These are phyloP conservation scores for Taiozyma onychis DNA, from an alignment of 1,139 yeast genomes.

Conservation along the genomic window DNA sequence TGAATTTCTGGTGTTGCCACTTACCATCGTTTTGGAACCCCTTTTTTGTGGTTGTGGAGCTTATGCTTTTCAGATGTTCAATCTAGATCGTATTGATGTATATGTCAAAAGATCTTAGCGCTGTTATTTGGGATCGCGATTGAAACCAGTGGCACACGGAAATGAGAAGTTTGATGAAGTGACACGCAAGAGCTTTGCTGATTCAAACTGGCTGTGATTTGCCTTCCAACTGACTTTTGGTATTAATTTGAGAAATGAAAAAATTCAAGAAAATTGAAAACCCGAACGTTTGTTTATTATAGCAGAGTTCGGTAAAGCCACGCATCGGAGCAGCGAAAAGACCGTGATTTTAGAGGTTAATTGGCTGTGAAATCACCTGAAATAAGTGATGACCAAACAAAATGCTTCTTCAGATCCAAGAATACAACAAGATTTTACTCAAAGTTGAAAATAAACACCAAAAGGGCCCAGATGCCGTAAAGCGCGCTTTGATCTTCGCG, in stretches of 20 bases:
- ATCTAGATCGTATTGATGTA: neutral
- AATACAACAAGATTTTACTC: no score
- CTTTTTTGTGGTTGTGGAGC: neutral
- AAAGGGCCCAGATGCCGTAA: neutral
- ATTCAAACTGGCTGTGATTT: neutral
- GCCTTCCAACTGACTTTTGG: neutral
- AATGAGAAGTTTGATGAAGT: neutral
- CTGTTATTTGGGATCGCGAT: neutral
- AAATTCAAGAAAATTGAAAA: neutral
- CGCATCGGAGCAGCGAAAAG: neutral
- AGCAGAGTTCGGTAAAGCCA: neutral
- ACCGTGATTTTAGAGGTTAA: neutral
- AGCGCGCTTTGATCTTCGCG: neutral
- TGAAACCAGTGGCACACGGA: neutral
- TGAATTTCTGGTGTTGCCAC: neutral
- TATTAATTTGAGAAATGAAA: neutral
- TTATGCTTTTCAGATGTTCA: neutral
- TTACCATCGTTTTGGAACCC: neutral
- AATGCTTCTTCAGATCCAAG: no score
- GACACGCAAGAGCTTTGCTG: neutral
- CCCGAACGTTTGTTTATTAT: neutral
- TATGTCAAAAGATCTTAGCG: neutral
- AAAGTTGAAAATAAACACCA: no score
- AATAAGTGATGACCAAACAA: no score
- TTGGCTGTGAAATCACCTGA: no score